Evolutionary conservation across 2,329 filamentous ascomycete genomes (phyloP).

Genomic region (Fonsecaea nubica): DNA sequence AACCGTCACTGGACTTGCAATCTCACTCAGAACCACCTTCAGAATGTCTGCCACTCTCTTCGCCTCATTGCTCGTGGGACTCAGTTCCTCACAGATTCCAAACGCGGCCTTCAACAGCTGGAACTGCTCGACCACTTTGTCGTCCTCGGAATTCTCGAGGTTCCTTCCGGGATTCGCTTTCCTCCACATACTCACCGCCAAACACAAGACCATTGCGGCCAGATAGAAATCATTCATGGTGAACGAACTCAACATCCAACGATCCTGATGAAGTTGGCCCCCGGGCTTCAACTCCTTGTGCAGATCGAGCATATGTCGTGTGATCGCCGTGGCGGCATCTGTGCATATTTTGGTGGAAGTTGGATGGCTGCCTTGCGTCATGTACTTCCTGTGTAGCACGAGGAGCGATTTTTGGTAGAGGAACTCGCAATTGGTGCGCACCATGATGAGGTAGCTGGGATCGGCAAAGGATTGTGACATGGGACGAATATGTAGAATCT

Average conservation of each 20-base stretch:
- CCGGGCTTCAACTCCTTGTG: conserved; percentile 61
- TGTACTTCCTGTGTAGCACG: conserved; percentile 62
- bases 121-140: conserved; percentile 28
- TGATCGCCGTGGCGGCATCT: conserved; percentile 55
- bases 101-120: conserved; percentile 31
- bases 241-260: conserved; percentile 65
- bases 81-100: conserved; percentile 37
- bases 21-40: conserved; percentile 24
- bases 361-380: conserved; percentile 47
- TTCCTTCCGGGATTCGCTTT: conserved; percentile 26
- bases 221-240: conserved; percentile 68
- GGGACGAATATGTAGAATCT: conserved; percentile 34
- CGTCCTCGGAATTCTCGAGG: conserved; percentile 32
- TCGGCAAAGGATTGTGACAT: conserved; percentile 53
- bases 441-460: conserved; percentile 58
- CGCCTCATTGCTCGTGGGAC: conserved; percentile 35
- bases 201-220: conserved; percentile 66
- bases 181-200: conserved; percentile 45
- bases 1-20: not conserved
- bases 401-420: conserved; percentile 60
- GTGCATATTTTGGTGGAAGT: conserved; percentile 57
- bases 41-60: conserved; percentile 37
- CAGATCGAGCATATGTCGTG: conserved; percentile 58
- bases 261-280: conserved; percentile 58
- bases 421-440: conserved; percentile 59